These are phyloP conservation scores for Jimgerdemannia flammicorona DNA, from an alignment of 192 early-diverging fungal species.

Conservation along the genomic window DNA sequence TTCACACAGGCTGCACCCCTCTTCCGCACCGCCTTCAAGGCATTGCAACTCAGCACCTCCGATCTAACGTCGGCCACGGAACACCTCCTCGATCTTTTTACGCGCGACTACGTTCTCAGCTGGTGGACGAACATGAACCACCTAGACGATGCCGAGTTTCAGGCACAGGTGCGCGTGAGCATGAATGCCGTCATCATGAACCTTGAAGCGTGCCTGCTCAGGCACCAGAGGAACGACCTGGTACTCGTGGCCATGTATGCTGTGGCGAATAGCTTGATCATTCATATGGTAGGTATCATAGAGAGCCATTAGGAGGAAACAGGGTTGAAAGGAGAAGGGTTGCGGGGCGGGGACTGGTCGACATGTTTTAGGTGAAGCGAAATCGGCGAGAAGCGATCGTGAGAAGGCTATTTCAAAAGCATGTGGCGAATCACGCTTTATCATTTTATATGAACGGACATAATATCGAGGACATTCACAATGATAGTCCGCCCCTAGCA, in stretches of 20 bases:
- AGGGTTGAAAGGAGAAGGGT: too few species aligned
- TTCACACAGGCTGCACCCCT: neutral
- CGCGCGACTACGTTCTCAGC: conserved; percentile 21
- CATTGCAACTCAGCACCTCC: conserved; percentile 18
- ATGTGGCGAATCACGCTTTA: too few species aligned
- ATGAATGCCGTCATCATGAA: conserved; percentile 16
- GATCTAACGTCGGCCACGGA: conserved; percentile 8
- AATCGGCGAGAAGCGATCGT: too few species aligned
- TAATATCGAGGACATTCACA: too few species aligned
- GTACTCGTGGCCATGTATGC: conserved; percentile 46
- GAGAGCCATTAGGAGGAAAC: too few species aligned
- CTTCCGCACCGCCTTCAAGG: neutral
- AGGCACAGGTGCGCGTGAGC: conserved; percentile 6
- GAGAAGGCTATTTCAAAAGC: too few species aligned
- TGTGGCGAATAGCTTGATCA: conserved; percentile 50
- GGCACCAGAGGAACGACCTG: conserved; percentile 37
- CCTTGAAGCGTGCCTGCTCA: conserved; percentile 23
- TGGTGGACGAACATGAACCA: conserved; percentile 30
- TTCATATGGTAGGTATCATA: conserved; percentile 41
- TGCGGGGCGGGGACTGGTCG: too few species aligned
- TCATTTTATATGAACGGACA: too few species aligned
- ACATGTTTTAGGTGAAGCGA: too few species aligned
- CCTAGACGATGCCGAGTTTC: conserved; percentile 8
- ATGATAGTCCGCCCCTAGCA: neutral
- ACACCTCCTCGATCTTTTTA: conserved; percentile 8